These are phyloP conservation scores for Stagonosporopsis rhizophila DNA, from an alignment of 2,329 filamentous ascomycete genomes.

Conservation along the genomic window DNA sequence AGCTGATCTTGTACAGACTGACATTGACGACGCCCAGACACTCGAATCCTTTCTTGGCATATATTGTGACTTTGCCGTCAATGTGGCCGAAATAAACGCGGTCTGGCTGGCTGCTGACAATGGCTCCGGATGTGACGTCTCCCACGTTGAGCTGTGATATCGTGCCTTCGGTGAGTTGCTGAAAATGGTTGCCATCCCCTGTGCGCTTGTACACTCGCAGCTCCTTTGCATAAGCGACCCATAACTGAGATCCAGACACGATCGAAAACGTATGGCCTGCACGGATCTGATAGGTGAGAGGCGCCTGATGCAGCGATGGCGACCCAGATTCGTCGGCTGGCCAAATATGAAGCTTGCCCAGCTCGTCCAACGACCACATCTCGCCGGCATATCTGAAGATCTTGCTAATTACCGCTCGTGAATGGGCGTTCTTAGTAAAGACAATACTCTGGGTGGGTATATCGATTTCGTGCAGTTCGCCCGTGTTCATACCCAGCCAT, in stretches of 20 bases:
- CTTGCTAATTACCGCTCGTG: constrained; percentile 78
- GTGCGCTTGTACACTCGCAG: constrained; percentile 83
- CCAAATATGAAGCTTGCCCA: constrained; percentile 88
- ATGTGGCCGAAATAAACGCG: constrained; percentile 89
- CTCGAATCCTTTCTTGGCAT: constrained; percentile 76
- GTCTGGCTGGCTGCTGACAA: constrained; percentile 75
- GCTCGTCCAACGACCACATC: constrained; percentile 93
- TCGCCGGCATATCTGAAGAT: constrained; percentile 88
- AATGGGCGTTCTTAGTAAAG: constrained; percentile 75
- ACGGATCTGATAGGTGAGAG: constrained; percentile 78
- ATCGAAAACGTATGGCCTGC: constrained; percentile 88
- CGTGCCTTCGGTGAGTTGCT: constrained; percentile 77
- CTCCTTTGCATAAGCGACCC: constrained; percentile 87
- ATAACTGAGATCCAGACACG: constrained; percentile 82
- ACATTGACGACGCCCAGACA: constrained; percentile 84
- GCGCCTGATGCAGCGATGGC: constrained; percentile 76
- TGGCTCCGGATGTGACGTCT: constrained; percentile 84
- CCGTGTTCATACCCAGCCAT: constrained; percentile 89
- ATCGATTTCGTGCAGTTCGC: constrained; percentile 90
- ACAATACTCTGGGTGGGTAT: constrained; percentile 75
- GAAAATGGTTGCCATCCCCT: constrained; percentile 69
- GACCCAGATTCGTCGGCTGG: constrained; percentile 76
- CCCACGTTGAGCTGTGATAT: constrained; percentile 76
- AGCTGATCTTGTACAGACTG: constrained; percentile 94
- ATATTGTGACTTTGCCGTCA: constrained; percentile 95